Percentiles rank a stretch among this genome's conserved stretches.
Evolutionary conservation across 2,329 filamentous ascomycete genomes (phyloP).

Genomic region (Aotearoamyces nothofagi): DNA sequence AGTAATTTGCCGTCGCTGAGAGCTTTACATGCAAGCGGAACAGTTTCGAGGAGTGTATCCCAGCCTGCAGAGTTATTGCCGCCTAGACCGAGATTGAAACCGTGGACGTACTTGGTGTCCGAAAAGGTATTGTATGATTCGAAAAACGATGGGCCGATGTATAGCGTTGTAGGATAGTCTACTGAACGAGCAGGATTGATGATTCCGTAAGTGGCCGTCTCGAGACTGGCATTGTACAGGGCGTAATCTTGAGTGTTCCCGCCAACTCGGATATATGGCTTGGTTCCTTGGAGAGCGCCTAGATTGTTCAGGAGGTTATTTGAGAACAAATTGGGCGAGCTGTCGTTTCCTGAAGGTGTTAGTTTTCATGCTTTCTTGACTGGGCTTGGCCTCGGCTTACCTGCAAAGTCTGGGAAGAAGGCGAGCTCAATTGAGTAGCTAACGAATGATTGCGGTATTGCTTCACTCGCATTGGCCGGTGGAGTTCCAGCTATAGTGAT

Average conservation of each 20-base stretch:
- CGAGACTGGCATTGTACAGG: conserved; percentile 37
- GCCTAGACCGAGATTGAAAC: conserved; percentile 40
- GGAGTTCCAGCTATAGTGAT: conserved; percentile 5
- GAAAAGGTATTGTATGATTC: conserved; percentile 45
- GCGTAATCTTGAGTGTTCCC: conserved; percentile 56
- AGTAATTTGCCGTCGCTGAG: conserved; percentile 33
- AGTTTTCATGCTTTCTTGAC: not conserved
- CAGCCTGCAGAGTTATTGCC: conserved; percentile 34
- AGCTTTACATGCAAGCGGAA: conserved; percentile 39
- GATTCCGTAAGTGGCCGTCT: conserved; percentile 34
- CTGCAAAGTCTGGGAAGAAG: conserved; percentile 36
- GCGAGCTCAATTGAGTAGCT: conserved; percentile 36
- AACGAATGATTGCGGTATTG: conserved; percentile 27
- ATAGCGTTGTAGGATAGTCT: conserved; percentile 45
- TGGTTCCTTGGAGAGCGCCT: conserved; percentile 33
- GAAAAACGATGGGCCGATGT: conserved; percentile 45
- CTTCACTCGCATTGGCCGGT: conserved; percentile 7
- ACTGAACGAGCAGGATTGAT: conserved; percentile 30
- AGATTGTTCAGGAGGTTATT: conserved; percentile 43
- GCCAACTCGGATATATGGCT: conserved; percentile 45
- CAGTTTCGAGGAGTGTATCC: conserved; percentile 35
- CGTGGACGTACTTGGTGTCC: conserved; percentile 39
- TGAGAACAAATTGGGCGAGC: conserved; percentile 41
- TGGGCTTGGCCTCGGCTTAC: conserved; percentile 10
- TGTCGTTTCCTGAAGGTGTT: conserved; percentile 27